Base-by-base conservation (phyloP, 2,329 filamentous ascomycete genomes). In the Dothiorella sarmentorum region DNA sequence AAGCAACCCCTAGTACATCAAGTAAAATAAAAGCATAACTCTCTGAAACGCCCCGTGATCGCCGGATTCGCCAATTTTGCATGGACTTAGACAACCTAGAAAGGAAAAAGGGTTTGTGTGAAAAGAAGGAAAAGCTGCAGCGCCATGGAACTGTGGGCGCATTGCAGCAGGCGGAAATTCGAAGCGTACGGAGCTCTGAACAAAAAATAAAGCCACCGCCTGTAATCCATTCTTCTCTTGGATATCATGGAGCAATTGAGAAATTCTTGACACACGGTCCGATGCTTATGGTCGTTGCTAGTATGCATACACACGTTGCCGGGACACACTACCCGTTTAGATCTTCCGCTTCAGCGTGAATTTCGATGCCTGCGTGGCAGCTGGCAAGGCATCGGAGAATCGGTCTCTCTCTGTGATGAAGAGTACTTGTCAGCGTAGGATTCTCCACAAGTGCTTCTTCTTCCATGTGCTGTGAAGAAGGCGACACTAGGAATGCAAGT, bases 381-480 rank as follows among this genome's bases (percentile, higher is more conserved):
- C 76, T 2, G 78, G 78, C 10, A 80, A 70, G 11, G 76, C 75
- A 57, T 73, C 68, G 3, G 74, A 72, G 63, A 80, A 80, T 4
- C 65, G 61, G 62, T 80, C 76, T 56, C 78, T 74, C 45, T 76
- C 78, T 80, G 60, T 56, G 5, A 7, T 9, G 1, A 17, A 52
- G 35, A 29, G 22, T 11, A 17, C 18, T 26, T 7, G 61, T 74
- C 58, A 73, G 70, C 61, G 58, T n/a, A 31, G 22, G 22, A 42
- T n/a, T n/a, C n/a, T n/a, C n/a, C n/a, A n/a, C n/a, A n/a, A n/a
- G n/a, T n/a, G n/a, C 29, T 31, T 13, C 15, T 31, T 10, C 40
- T 24, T 22, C 3, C 18, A 24, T 9, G 22, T 15, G 7, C 17
- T 6, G 22, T 22, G 22, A 20, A 43, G 22, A 13, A 31, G 10